phyloP scores from a whole-genome alignment of 495 filamentous ascomycete genomes.

The Podospora pseudocomata region DNA sequence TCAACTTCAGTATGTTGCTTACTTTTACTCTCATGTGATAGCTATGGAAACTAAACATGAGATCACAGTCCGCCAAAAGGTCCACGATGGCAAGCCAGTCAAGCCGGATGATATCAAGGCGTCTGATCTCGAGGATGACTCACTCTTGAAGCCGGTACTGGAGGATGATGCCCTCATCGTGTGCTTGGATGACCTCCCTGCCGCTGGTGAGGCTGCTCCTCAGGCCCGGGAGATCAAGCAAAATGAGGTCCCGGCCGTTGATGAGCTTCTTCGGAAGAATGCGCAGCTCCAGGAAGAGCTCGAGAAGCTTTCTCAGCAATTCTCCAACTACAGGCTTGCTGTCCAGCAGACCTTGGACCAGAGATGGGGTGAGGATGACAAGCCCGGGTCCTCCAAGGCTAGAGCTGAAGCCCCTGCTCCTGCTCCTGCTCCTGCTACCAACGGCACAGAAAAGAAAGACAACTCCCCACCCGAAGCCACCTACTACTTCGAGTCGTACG shows the following conservation, averaged over 20 bases:
- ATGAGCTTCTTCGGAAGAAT: slow-evolving; percentile 54
- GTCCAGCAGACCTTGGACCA: slow-evolving; percentile 69
- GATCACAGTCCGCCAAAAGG: slow-evolving; percentile 38
- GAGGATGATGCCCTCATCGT: slow-evolving; percentile 87
- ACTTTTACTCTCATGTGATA: not conserved
- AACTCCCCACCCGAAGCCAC: slow-evolving; percentile 54
- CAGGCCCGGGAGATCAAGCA: not conserved
- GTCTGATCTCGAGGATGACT: slow-evolving; percentile 64
- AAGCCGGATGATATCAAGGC: slow-evolving; percentile 52
- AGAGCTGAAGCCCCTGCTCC: slow-evolving; percentile 10
- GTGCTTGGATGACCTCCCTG: slow-evolving; percentile 70
- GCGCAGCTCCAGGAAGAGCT: slow-evolving; percentile 67
- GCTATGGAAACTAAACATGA: not conserved
- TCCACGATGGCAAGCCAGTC: slow-evolving; percentile 44
- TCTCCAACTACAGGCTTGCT: slow-evolving; percentile 64
- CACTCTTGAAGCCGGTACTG: slow-evolving; percentile 76
- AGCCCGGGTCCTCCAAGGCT: slow-evolving; percentile 14
- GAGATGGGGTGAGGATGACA: slow-evolving; percentile 53
- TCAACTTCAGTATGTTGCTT: slow-evolving; percentile 65
- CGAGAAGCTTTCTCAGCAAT: slow-evolving; percentile 60
- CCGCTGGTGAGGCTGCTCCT: slow-evolving; percentile 27
- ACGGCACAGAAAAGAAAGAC: slow-evolving; percentile 26
- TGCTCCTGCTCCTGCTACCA: not conserved
- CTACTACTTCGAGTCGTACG: slow-evolving; percentile 81
- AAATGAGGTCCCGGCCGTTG: slow-evolving; percentile 27